These are phyloP conservation scores for Terfezia claveryi DNA, from an alignment of 495 filamentous ascomycete species.

Conservation along the genomic window DNA sequence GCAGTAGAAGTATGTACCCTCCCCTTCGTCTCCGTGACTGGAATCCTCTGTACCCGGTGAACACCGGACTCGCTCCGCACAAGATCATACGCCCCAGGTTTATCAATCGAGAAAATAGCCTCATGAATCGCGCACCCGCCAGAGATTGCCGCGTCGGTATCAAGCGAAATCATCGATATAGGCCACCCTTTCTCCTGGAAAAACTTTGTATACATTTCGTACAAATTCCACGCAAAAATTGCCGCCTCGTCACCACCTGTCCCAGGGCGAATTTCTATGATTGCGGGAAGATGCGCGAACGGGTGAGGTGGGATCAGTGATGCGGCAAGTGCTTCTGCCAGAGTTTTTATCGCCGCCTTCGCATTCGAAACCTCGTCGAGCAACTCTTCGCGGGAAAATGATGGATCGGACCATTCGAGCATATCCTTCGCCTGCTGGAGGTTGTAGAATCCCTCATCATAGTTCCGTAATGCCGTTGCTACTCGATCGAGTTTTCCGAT, in stretches of 20 bases:
- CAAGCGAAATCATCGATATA: slow-evolving; percentile 22
- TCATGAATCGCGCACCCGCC: slow-evolving; percentile 47
- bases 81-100: slow-evolving; percentile 50
- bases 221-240: slow-evolving; percentile 65
- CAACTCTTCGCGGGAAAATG: slow-evolving; percentile 48
- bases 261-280: slow-evolving; percentile 79
- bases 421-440: slow-evolving; percentile 36
- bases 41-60: slow-evolving; percentile 82
- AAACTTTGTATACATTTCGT: slow-evolving; percentile 73
- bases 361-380: slow-evolving; percentile 51
- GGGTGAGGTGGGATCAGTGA: slow-evolving; percentile 72
- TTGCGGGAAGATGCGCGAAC: slow-evolving; percentile 76
- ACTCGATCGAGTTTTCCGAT: slow-evolving; percentile 55
- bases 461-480: slow-evolving; percentile 45
- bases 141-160: slow-evolving; percentile 26
- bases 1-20: slow-evolving; percentile 85
- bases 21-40: slow-evolving; percentile 70
- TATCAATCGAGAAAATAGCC: slow-evolving; percentile 68
- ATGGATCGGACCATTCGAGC: slow-evolving; percentile 28
- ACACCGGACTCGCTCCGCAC: slow-evolving; percentile 79
- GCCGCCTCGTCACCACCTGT: slow-evolving; percentile 84
- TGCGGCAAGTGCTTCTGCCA: slow-evolving; percentile 43
- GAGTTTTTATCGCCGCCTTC: slow-evolving; percentile 31
- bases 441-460: slow-evolving; percentile 29
- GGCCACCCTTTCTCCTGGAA: slow-evolving; percentile 27